A percentile compares a stretch with the other conserved stretches of the same genome.
These are phyloP conservation scores for Asterochloris erici DNA, from an alignment of 139 green algal species.

Conservation along the genomic window DNA sequence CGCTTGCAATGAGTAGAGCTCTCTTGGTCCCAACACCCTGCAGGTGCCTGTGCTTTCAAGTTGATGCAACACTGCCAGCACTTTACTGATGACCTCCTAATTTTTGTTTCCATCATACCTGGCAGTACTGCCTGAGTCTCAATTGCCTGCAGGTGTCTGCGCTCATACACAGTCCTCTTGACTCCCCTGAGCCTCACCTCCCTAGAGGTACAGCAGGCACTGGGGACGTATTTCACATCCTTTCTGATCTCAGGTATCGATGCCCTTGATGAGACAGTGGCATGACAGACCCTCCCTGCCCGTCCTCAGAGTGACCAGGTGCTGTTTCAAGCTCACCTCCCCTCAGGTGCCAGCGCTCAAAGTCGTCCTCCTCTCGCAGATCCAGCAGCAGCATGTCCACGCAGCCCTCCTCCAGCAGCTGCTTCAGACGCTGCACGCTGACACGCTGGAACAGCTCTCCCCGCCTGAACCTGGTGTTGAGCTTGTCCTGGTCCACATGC, in stretches of 20 bases:
- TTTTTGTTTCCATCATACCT: no score
- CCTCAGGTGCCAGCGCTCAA: background rate
- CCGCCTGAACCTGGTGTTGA: background rate
- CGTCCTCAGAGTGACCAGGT: background rate
- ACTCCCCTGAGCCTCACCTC: background rate
- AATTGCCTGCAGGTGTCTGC: no score
- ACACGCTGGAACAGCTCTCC: no score
- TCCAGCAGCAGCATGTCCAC: slow-evolving; percentile 13
- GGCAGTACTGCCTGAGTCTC: no score
- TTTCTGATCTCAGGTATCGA: background rate
- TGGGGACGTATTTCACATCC: background rate
- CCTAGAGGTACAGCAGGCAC: background rate
- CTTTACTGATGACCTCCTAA: no score
- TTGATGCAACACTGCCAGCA: no score
- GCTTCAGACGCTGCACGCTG: no score
- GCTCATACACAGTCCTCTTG: no score
- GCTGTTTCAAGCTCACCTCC: background rate
- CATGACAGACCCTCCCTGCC: background rate
- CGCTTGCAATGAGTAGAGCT: no score
- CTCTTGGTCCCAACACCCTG: no score
- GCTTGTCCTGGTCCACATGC: background rate
- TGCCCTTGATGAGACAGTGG: background rate
- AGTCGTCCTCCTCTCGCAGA: slow-evolving; percentile 13
- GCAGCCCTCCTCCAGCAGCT: background rate
- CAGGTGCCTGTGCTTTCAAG: no score